Evolutionary conservation across 176 grass and related monocot genomes (phyloP).

Genomic region (Hsuehochloa calcarea): DNA sequence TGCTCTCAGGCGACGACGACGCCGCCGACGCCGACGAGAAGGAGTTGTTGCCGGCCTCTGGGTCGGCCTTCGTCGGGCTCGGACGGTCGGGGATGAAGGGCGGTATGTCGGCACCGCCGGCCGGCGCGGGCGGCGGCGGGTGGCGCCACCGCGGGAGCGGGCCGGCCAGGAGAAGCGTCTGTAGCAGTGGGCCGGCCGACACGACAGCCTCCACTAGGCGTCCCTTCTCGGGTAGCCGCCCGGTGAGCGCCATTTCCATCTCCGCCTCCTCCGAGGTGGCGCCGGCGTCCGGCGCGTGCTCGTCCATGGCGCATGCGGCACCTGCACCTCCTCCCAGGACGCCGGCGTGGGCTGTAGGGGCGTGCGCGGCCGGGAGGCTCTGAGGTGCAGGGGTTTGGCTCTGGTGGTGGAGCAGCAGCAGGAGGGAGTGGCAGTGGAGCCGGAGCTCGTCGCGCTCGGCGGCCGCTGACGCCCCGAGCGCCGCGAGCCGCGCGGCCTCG

Average conservation of each 20-base stretch:
- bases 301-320: neutral
- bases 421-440: slow-evolving; percentile 67
- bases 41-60: slow-evolving; percentile 30
- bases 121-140: slow-evolving; percentile 56
- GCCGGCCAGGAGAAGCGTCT: slow-evolving; percentile 82
- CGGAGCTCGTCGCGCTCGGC: slow-evolving; percentile 89
- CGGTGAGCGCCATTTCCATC: slow-evolving; percentile 53
- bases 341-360: neutral
- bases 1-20: slow-evolving; percentile 49
- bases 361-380: neutral
- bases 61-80: slow-evolving; percentile 18
- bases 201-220: slow-evolving; percentile 87
- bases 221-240: slow-evolving; percentile 76
- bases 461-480: slow-evolving; percentile 58
- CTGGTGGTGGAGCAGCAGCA: slow-evolving; percentile 65
- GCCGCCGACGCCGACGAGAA: slow-evolving; percentile 22
- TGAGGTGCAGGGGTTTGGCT: neutral
- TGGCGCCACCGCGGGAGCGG: slow-evolving; percentile 95
- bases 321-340: slow-evolving; percentile 3
- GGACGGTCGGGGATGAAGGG: slow-evolving; percentile 49
- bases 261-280: slow-evolving; percentile 16
- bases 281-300: slow-evolving; percentile 11
- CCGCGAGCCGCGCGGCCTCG: slow-evolving; percentile 59
- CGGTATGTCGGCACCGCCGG: slow-evolving; percentile 61
- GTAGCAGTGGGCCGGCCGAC: slow-evolving; percentile 67